phyloP scores from a whole-genome alignment of 106 monocot species.

The Phalaenopsis equestris region DNA sequence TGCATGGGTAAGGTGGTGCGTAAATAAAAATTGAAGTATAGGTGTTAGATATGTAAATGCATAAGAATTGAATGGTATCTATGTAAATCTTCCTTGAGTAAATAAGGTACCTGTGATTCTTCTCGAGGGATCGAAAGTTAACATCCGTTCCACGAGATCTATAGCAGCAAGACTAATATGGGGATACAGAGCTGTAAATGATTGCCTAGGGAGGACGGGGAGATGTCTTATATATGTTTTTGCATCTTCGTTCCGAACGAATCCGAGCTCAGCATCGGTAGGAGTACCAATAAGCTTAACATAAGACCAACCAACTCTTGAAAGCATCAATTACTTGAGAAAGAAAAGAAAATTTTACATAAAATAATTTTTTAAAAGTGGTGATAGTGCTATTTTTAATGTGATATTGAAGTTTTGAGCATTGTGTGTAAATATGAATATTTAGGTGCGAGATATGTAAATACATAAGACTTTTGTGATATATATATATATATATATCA shows the following conservation, averaged over 20 bases:
- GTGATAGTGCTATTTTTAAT: no score
- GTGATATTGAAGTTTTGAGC: no score
- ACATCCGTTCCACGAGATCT: slow-evolving; percentile 80
- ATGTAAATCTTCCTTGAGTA: no score
- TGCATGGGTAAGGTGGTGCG: no score
- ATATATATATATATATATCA: no score
- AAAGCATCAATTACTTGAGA: neutral
- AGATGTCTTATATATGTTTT: slow-evolving; percentile 78
- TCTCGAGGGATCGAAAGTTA: slow-evolving; percentile 77
- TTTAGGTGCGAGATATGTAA: no score
- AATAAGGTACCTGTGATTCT: slow-evolving; percentile 76
- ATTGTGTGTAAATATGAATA: no score
- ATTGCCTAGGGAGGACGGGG: slow-evolving; percentile 42
- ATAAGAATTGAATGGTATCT: no score
- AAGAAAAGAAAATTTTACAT: neutral
- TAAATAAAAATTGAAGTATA: no score
- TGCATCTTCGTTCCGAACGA: slow-evolving; percentile 74
- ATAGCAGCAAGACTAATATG: slow-evolving; percentile 65
- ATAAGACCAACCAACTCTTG: neutral
- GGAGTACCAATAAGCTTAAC: slow-evolving; percentile 73
- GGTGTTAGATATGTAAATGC: no score
- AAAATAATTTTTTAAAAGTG: no score
- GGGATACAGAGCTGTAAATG: slow-evolving; percentile 53
- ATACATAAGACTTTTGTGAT: no score
- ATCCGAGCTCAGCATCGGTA: slow-evolving; percentile 65